Base-by-base conservation (phyloP, 306 rosid genomes). In the Cucurbita maxima region DNA sequence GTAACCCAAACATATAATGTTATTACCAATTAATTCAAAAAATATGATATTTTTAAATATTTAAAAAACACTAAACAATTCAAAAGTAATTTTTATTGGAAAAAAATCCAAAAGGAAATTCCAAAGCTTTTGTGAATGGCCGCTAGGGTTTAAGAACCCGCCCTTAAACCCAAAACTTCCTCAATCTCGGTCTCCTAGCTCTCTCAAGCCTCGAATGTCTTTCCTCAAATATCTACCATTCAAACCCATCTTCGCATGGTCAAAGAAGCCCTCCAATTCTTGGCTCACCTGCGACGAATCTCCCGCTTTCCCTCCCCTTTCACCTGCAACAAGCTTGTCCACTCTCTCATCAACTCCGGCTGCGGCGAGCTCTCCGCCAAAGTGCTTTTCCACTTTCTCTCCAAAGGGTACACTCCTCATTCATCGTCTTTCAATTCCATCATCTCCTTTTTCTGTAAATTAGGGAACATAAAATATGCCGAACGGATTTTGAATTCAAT, bases 401-500 rank as follows among this genome's bases (percentile, higher is more conserved):
- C 82, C 79, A 82, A 71, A 71, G 75, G 85, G 25, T 82, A 78
- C 72, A 55, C 50, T 71, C 77, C 82, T 51, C 85, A 71, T 68
- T 62, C 78, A 14, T 82, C 85, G 48, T 82, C 85, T 8, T 82
- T 78, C 82, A 82, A 82, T 71, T 71, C 82, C 6, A 47, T 82
- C 15, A 57, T 82, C 66, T 63, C 75, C 19, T 71, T 82, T 70
- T 54, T 78, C 5, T 78, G 80, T 76, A 78, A 73, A 63, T 59
- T 72, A 66, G 85, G 82, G 3, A 74, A 75, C 18, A 1, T 78
- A 10, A 40, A 53, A 4, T 78, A 9, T 22, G 76, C 85, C 25
- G 34, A 34, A 20, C 44, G 34, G 7, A 61, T 82, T 51, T 55
- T 73, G 3, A 25, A 56, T 71, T 75, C 73, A 0, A 82, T 82